phyloP scores from a whole-genome alignment of 176 grass and related monocot species.

The maize (Zea mays) region Zm-B73-REFERENCE-NAM-5.0 NC_050104.1:94825001-94825500 shows the following conservation, averaged over 20 bases:
- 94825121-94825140: background rate
- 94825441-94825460: slow-evolving; percentile 42
- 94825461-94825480: slow-evolving; percentile 98
- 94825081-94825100: slow-evolving; percentile 95
- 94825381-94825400: too few relatives aligned
- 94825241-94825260: slow-evolving; percentile 94
- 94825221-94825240: slow-evolving; percentile 96
- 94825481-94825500: slow-evolving; percentile 99
- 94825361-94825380: background rate
- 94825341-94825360: background rate
- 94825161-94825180: too few relatives aligned
- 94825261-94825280: slow-evolving; percentile 98
- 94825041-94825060: slow-evolving; percentile 91
- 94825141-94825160: too few relatives aligned
- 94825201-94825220: slow-evolving; percentile 99
- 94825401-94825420: too few relatives aligned
- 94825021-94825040: slow-evolving; percentile 93
- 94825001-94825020: slow-evolving; percentile 98
- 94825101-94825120: slow-evolving; percentile 36
- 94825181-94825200: slow-evolving; percentile 70
- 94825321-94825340: too few relatives aligned
- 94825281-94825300: slow-evolving; percentile 99
- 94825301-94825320: background rate
- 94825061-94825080: slow-evolving; percentile 94
- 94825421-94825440: too few relatives aligned